A percentile compares a stretch with the other conserved stretches of the same genome.
These are phyloP conservation scores for Hymenoscyphus infarciens DNA, from an alignment of 2,329 filamentous ascomycete genomes.

Conservation along the genomic window DNA sequence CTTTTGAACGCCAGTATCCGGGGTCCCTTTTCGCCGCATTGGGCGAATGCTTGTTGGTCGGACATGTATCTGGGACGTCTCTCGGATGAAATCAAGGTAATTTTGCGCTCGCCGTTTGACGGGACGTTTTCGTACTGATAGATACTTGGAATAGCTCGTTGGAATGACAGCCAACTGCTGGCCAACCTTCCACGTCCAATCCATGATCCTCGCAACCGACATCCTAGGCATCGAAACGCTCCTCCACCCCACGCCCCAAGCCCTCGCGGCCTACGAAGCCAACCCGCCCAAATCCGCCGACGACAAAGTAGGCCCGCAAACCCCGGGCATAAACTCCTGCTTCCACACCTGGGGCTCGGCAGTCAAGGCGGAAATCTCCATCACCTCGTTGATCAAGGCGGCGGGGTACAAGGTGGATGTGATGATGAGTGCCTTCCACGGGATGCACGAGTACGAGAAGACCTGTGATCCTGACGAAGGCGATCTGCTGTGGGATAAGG, in stretches of 20 bases:
- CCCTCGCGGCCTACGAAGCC: constrained; percentile 7
- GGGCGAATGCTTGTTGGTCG: constrained; percentile 24
- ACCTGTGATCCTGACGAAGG: constrained; percentile 10
- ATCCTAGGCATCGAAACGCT: constrained; percentile 17
- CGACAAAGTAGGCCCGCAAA: not conserved
- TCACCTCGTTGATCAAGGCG: constrained; percentile 14
- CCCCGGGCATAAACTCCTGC: constrained; percentile 19
- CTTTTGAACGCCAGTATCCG: constrained; percentile 28
- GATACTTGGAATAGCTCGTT: constrained; percentile 17
- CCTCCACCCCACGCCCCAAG: constrained; percentile 12
- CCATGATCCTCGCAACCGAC: constrained; percentile 27
- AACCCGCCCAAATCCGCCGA: not conserved
- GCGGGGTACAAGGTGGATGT: constrained; percentile 23
- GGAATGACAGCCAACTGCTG: constrained; percentile 22
- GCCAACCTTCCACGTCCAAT: constrained; percentile 23
- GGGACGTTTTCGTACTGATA: not conserved
- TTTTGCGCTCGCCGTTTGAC: not conserved
- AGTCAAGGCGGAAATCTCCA: constrained; percentile 16
- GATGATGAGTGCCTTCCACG: constrained; percentile 23
- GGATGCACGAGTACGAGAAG: constrained; percentile 13
- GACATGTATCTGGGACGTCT: constrained; percentile 23
- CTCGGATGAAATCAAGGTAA: constrained; percentile 25
- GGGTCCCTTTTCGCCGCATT: constrained; percentile 26
- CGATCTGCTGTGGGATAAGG: constrained; percentile 18
- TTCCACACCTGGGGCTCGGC: constrained; percentile 17